These are phyloP conservation scores for Adansonia grandidieri DNA, from an alignment of 441 rosid genomes.

Conservation along the genomic window DNA sequence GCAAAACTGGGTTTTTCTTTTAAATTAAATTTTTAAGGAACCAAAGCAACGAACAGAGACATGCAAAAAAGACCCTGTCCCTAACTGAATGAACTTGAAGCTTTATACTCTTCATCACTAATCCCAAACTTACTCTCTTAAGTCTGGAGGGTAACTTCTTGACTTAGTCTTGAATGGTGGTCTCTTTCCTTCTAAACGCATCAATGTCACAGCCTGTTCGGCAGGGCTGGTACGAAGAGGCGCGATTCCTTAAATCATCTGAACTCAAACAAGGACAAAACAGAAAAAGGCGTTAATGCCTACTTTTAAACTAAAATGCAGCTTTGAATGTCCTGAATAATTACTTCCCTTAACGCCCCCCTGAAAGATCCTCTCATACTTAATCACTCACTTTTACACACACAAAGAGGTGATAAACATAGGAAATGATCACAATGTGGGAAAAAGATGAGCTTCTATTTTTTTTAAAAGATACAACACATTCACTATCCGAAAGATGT, in stretches of 20 bases:
- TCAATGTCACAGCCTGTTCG: constrained; percentile 69
- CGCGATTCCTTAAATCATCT: constrained; percentile 89
- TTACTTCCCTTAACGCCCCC: neutral
- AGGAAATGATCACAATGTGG: neutral
- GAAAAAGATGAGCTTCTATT: neutral
- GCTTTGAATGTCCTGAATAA: neutral
- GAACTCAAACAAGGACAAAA: constrained; percentile 30
- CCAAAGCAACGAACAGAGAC: neutral
- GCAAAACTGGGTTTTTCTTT: neutral
- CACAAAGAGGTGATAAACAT: neutral
- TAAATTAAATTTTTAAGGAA: neutral
- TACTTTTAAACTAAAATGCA: constrained; percentile 14
- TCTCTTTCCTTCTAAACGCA: constrained; percentile 73
- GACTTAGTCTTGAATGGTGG: constrained; percentile 75
- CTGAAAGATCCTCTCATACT: neutral
- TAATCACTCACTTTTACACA: neutral
- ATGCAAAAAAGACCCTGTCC: neutral
- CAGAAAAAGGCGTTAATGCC: constrained; percentile 6
- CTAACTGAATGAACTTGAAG: constrained; percentile 6
- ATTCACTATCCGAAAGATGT: neutral
- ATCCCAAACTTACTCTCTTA: constrained; percentile 71
- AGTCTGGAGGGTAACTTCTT: constrained; percentile 72
- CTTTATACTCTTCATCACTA: neutral
- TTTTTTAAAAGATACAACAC: neutral
- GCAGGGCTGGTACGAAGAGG: constrained; percentile 81